Evolutionary conservation across 2,329 filamentous ascomycete genomes (phyloP), one percentile per base, ranked within the genome.

Genomic region (Lecanicillium sp.): DNA sequence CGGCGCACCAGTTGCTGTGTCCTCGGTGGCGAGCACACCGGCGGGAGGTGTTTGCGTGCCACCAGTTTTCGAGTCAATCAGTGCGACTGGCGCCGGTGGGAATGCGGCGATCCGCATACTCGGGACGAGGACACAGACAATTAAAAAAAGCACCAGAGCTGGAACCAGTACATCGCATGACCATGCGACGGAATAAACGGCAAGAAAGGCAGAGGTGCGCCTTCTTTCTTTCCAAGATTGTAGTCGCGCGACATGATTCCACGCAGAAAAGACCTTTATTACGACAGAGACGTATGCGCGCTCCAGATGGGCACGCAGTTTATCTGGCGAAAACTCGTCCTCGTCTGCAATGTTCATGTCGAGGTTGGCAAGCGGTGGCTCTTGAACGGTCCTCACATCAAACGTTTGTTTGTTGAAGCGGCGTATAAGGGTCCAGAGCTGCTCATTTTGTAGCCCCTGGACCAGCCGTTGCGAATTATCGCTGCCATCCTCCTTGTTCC

Each of bases 281-380:
- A 84, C 72, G 1, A 90, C 78, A 0, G 82, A 87, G 75, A 87
- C 88, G 60, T 91, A 91, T 10, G 90, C 68, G 12, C 87, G 75
- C 63, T 91, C 87, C 2, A 90, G 59, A 35, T 84, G 87, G 3
- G 81, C 78, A n/a, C 87, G 75, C 32, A 91, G 69, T 62, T 90
- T 91, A 58, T 91, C 86, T 0, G 87, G 86, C 0, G 84, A 86
- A 61, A 90, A 90, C 51, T 90, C 84, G 56, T 90, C 86, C 44
- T 89, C 82, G 38, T 87, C 81, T 6, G 85, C 81, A 48, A 88
- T 84, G 56, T 90, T 88, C 50, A 94, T 74, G 62, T 94, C 88
- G 30, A 95, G 69, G 12, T 81, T 79, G 5, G 84, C 86, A 1
- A 85, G 75, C 1, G 66, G 66, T 0, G 58, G 50, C 30, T 66